Conservation (phyloP, 306 rosid species). For the Datisca glomerata region DNA sequence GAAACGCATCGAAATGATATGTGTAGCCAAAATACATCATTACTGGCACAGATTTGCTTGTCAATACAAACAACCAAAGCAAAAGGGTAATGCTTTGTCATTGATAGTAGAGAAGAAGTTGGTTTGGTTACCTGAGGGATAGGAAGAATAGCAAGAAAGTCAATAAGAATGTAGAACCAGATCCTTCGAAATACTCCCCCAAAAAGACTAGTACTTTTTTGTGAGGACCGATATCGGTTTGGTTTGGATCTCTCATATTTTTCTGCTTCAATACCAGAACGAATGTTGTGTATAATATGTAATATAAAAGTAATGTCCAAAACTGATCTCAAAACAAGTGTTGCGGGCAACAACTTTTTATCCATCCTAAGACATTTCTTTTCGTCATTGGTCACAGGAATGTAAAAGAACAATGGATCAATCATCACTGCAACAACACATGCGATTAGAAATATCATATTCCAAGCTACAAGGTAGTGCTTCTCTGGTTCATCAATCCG, state of each 20-base stretch:
- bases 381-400: background rate
- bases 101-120: background rate
- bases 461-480: too few relatives aligned
- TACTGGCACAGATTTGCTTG: too few relatives aligned
- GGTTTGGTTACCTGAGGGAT: constrained; percentile 8
- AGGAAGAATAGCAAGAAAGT: constrained; percentile 6
- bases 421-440: too few relatives aligned
- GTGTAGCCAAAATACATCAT: too few relatives aligned
- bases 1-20: too few relatives aligned
- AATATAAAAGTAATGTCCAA: constrained; percentile 2
- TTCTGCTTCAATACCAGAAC: background rate
- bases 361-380: constrained; percentile 1
- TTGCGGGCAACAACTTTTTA: background rate
- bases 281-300: background rate
- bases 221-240: too few relatives aligned
- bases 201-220: too few relatives aligned
- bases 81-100: too few relatives aligned
- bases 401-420: constrained; percentile 10
- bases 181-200: too few relatives aligned
- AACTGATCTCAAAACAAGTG: constrained; percentile 3
- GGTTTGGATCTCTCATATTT: too few relatives aligned
- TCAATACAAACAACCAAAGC: too few relatives aligned
- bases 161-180: constrained; percentile 3
- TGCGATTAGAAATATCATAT: background rate
- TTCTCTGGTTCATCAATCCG: too few relatives aligned